Evolutionary conservation across 371 early-diverging fungal species (phyloP).

Genomic region (Mortierella sp.): DNA sequence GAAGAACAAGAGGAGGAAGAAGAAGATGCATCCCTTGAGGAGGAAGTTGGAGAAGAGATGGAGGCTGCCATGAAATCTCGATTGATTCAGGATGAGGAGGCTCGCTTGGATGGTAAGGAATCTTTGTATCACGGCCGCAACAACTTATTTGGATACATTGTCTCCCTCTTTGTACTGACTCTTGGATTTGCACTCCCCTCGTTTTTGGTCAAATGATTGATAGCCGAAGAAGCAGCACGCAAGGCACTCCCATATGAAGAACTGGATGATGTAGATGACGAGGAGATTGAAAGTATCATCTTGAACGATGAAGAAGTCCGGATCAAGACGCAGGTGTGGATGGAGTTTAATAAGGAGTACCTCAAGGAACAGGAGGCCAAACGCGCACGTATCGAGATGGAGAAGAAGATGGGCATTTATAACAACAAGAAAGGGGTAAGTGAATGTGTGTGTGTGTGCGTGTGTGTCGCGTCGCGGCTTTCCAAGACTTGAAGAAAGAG

Average conservation of each 20-base stretch:
- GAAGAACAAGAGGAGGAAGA: slow-evolving; percentile 42
- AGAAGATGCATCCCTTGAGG: slow-evolving; percentile 40
- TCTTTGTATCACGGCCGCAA: too few species aligned
- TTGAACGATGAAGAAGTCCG: slow-evolving; percentile 80
- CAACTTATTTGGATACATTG: too few species aligned
- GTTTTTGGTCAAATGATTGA: background rate
- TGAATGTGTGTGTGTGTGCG: too few species aligned
- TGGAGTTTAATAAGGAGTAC: slow-evolving; percentile 86
- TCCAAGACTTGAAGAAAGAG: too few species aligned
- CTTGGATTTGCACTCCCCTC: background rate
- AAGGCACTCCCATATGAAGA: slow-evolving; percentile 31
- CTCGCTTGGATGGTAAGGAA: slow-evolving; percentile 54
- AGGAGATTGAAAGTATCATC: slow-evolving; percentile 78
- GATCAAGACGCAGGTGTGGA: slow-evolving; percentile 87
- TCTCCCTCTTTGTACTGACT: background rate
- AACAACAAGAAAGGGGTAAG: slow-evolving; percentile 57
- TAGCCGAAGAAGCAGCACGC: slow-evolving; percentile 50
- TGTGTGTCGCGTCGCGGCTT: too few species aligned
- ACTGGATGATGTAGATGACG: slow-evolving; percentile 80
- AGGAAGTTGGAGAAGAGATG: slow-evolving; percentile 53
- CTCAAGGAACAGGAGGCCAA: slow-evolving; percentile 75
- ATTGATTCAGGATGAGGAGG: slow-evolving; percentile 36
- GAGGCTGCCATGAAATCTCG: slow-evolving; percentile 59
- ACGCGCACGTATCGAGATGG: slow-evolving; percentile 56
- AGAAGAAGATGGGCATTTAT: slow-evolving; percentile 62